Percentiles rank a stretch among this genome's conserved stretches.
Evolutionary conservation across 495 filamentous ascomycete species (phyloP).

Genomic region (Acidomyces sp.): DNA sequence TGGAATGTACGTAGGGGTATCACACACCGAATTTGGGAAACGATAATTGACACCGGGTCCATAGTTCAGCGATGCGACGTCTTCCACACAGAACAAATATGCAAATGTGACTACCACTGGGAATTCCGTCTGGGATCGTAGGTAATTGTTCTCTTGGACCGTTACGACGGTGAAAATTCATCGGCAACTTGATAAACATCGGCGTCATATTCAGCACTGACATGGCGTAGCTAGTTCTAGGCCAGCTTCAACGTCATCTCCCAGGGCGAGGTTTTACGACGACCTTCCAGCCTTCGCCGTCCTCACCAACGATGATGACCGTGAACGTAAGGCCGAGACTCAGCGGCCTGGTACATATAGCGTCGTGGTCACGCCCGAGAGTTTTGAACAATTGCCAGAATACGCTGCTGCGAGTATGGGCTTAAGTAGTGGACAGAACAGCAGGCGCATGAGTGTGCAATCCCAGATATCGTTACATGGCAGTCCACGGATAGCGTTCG

Average conservation of each 20-base stretch:
- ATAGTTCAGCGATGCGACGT: slow-evolving; percentile 23
- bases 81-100: slow-evolving; percentile 11
- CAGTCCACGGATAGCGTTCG: slow-evolving; percentile 1
- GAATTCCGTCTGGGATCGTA: slow-evolving; percentile 44
- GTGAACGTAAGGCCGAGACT: slow-evolving; percentile 44
- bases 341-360: slow-evolving; percentile 43
- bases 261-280: slow-evolving; percentile 13
- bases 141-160: slow-evolving; percentile 4
- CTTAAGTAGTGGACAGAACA: not conserved
- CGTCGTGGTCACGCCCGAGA: slow-evolving; percentile 42
- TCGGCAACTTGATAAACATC: no score
- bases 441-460: slow-evolving; percentile 11
- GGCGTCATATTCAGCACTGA: not conserved
- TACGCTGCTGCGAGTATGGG: slow-evolving; percentile 37
- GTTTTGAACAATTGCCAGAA: slow-evolving; percentile 42
- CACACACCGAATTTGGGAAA: not conserved
- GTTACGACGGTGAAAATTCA: no score
- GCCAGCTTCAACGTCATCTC: not conserved
- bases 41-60: slow-evolving; percentile 5
- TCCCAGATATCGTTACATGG: slow-evolving; percentile 3
- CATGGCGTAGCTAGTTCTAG: slow-evolving; percentile 1
- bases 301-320: slow-evolving; percentile 47
- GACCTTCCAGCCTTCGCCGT: slow-evolving; percentile 39
- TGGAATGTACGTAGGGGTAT: slow-evolving; percentile 13
- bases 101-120: slow-evolving; percentile 35